Conservation (phyloP, 2,329 filamentous ascomycete species). For the Aureobasidium zeae region DNA sequence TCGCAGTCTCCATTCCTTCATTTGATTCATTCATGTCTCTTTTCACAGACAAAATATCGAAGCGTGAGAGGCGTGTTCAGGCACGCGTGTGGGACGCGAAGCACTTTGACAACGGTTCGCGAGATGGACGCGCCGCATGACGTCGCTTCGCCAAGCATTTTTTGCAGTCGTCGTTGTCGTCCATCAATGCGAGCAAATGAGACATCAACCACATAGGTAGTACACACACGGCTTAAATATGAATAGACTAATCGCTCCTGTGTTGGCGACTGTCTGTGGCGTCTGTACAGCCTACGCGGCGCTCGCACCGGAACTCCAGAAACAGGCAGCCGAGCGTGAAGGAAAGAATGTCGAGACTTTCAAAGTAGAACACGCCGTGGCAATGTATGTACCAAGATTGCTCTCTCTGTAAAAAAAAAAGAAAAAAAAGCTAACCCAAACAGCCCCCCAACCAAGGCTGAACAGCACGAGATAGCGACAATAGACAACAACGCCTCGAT, state of each 20-base stretch:
- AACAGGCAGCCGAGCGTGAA: constrained; percentile 22
- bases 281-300: constrained; percentile 23
- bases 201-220: not conserved
- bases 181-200: not conserved
- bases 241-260: constrained; percentile 7
- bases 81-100: not conserved
- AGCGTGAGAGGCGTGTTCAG: not conserved
- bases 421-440: no score
- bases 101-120: not conserved
- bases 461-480: constrained; percentile 18
- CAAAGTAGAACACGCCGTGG: constrained; percentile 17
- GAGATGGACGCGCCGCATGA: not conserved
- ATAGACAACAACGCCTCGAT: constrained; percentile 13
- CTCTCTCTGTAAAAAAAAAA: no score
- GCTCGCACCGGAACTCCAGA: constrained; percentile 25
- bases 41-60: not conserved
- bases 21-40: constrained; percentile 25
- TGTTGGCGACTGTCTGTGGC: constrained; percentile 19
- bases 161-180: no score
- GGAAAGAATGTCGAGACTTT: constrained; percentile 16
- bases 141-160: not conserved
- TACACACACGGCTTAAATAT: not conserved
- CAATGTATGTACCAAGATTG: no score
- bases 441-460: not conserved
- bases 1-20: constrained; percentile 42